Evolutionary conservation across 139 green algal genomes (phyloP), one percentile per base, ranked within the genome.

Genomic region (Asterochloris sp.): DNA sequence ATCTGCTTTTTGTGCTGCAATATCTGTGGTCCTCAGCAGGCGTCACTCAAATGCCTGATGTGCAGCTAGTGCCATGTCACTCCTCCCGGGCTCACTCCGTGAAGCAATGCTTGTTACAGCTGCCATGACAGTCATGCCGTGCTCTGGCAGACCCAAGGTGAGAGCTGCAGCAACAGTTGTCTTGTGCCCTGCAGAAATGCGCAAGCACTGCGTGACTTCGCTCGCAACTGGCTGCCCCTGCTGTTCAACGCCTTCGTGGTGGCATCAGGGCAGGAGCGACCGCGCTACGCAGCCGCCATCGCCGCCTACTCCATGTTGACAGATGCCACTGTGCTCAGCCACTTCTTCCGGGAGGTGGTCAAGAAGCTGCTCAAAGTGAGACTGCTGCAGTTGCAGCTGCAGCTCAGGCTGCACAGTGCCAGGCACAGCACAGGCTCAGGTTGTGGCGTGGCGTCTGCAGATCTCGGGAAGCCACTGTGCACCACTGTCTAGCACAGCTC

Each of bases 171-270:
- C 38, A 10, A 54, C 38, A 54, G 4, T 67, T 29, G 74, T 13
- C 28, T 54, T n/a, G 28, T 11, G 66, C 62, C 47, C 74, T 73
- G 85, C 88, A 86, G 86, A 73, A 91, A 93, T 78, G 73, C 92
- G 17, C 76, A 75, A 10, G 91, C 88, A 24, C 69, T 99, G 73
- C 74, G 86, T 13, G 78, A 60, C 0, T 90, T 92, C 24, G 83
- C 90, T 17, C 88, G 88, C 54, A 94, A 96, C 80, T 98, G 96
- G 91, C 78, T 99, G 78, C 88, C 88, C 9, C 82, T 98, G 68
- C 88, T 98, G 81, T 95, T 96, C 85, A 96, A 95, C 82, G 78
- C 92, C 0, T 98, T 96, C 71, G 63, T 98, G 24, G 83, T 80
- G 1, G 78, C 89, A 21, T 75, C 83, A 11, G 79, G 90, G 0